These are phyloP conservation scores for Sporothrix inflata DNA, from an alignment of 2,329 filamentous ascomycete genomes.

Conservation along the genomic window DNA sequence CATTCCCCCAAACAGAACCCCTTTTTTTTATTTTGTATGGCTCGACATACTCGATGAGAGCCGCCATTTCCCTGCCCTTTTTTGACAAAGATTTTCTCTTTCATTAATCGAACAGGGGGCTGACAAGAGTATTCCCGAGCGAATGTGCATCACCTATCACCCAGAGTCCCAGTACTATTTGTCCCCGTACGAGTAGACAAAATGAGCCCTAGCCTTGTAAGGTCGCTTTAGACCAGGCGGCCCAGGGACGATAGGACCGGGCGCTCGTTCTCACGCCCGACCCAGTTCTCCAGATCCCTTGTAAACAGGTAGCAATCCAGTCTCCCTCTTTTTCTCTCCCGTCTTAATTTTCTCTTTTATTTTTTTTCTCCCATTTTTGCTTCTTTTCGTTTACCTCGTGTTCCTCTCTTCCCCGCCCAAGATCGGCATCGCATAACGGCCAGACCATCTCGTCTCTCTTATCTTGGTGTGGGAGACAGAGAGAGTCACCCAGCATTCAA, in stretches of 20 bases:
- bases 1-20: background rate
- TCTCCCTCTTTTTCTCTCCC: background rate
- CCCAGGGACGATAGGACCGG: background rate
- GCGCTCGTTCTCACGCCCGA: background rate
- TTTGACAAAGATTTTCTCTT: background rate
- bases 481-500: background rate
- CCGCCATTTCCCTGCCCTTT: background rate
- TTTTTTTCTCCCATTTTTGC: background rate
- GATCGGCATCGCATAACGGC: background rate
- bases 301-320: background rate
- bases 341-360: conserved; percentile 1
- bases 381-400: background rate
- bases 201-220: background rate
- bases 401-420: background rate
- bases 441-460: background rate
- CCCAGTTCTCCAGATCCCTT: background rate
- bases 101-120: background rate
- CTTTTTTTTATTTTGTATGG: background rate
- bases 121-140: background rate
- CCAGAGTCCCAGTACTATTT: background rate
- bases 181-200: background rate
- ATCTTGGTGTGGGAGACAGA: background rate
- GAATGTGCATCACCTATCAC: background rate
- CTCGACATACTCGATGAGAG: background rate
- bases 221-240: background rate